Percentiles rank a stretch among this genome's conserved stretches.
Conservation (phyloP, 768 basidiomycete genomes). For the Hygrocybe punicea region DNA sequence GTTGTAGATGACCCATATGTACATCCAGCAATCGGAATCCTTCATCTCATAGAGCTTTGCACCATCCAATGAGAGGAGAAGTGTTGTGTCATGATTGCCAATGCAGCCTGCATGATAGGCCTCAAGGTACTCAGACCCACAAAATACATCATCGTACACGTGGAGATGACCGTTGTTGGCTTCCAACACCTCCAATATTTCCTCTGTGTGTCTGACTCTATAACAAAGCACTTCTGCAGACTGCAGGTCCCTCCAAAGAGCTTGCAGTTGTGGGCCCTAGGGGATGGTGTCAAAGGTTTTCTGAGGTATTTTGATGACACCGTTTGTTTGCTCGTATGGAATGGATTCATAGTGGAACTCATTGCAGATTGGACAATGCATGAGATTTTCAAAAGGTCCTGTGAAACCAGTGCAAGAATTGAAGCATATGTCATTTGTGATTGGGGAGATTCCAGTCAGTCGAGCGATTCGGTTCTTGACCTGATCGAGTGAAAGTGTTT, state of each 20-base stretch:
- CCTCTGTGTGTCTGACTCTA: slow-evolving; percentile 16
- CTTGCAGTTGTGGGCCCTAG: slow-evolving; percentile 43
- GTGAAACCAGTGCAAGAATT: slow-evolving; percentile 1
- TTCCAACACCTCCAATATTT: slow-evolving; percentile 17
- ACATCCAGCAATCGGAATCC: too few species aligned
- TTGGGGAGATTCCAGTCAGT: slow-evolving; percentile 31
- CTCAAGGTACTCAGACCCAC: slow-evolving; percentile 29
- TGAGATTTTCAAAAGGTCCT: slow-evolving; percentile 14
- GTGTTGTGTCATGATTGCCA: background rate
- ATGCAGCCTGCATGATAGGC: slow-evolving; percentile 20
- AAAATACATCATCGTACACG: slow-evolving; percentile 30
- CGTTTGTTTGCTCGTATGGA: slow-evolving; percentile 4
- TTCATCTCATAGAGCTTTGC: too few species aligned
- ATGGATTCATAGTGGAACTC: slow-evolving; percentile 22
- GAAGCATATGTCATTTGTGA: too few species aligned
- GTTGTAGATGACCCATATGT: too few species aligned
- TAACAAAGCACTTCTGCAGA: slow-evolving; percentile 30
- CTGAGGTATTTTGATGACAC: slow-evolving; percentile 16
- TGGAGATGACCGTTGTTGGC: background rate
- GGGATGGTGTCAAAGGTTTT: slow-evolving; percentile 39
- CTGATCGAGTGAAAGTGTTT: slow-evolving; percentile 27
- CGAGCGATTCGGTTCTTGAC: slow-evolving; percentile 23
- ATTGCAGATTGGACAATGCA: slow-evolving; percentile 23
- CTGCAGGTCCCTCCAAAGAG: slow-evolving; percentile 20
- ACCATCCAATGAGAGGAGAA: too few species aligned